Evolutionary conservation across 2,329 filamentous ascomycete species (phyloP).

Genomic region (Penicillium sp.): DNA sequence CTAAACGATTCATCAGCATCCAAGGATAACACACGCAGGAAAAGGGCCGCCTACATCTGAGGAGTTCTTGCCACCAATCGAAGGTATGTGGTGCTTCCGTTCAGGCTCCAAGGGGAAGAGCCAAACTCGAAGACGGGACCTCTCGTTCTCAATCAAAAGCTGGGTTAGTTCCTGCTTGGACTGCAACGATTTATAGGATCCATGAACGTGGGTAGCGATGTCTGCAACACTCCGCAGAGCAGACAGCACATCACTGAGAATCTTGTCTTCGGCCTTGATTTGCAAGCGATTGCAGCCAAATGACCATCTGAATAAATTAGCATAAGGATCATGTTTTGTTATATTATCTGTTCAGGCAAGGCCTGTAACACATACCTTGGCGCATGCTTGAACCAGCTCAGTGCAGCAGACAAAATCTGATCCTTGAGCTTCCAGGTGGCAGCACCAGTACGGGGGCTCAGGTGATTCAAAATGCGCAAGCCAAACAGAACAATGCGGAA

Average conservation of each 20-base stretch:
- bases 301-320: slow-evolving; percentile 66
- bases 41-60: slow-evolving; percentile 37
- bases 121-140: slow-evolving; percentile 84
- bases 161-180: slow-evolving; percentile 82
- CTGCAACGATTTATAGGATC: slow-evolving; percentile 66
- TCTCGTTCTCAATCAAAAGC: slow-evolving; percentile 80
- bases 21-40: background rate
- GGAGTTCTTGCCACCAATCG: slow-evolving; percentile 45
- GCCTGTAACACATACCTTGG: slow-evolving; percentile 56
- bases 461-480: slow-evolving; percentile 73
- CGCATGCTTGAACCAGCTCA: slow-evolving; percentile 83
- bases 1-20: slow-evolving; percentile 36
- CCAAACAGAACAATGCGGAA: slow-evolving; percentile 86
- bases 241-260: slow-evolving; percentile 73
- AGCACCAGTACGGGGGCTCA: slow-evolving; percentile 63
- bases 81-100: slow-evolving; percentile 54
- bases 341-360: background rate
- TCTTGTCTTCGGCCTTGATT: slow-evolving; percentile 84
- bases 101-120: slow-evolving; percentile 74
- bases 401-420: slow-evolving; percentile 78
- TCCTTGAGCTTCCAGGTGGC: slow-evolving; percentile 85
- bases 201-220: slow-evolving; percentile 55
- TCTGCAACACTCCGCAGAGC: slow-evolving; percentile 66
- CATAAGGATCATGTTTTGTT: slow-evolving; percentile 12
- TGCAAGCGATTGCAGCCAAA: slow-evolving; percentile 94